Conservation (phyloP, 257 asterid genomes). For the Gardenia jasminoides region DNA sequence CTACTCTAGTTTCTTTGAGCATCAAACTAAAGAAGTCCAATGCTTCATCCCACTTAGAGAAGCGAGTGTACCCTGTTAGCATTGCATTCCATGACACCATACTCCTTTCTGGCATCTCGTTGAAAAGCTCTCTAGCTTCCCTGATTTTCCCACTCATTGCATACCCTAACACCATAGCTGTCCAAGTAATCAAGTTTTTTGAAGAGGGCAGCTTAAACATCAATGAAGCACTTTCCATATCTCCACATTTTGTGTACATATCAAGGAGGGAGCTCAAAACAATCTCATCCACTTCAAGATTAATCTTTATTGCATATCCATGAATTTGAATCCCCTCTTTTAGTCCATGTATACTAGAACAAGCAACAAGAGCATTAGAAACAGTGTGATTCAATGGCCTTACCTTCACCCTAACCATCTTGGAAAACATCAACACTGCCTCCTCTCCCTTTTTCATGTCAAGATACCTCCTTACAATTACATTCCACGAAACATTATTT, state of each 20-base stretch:
- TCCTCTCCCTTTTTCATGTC: constrained; percentile 58
- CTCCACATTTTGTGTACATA: constrained; percentile 65
- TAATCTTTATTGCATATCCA: constrained; percentile 54
- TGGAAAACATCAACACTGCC: constrained; percentile 53
- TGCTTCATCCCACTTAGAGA: constrained; percentile 65
- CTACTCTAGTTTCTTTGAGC: constrained; percentile 36
- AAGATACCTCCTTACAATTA: constrained; percentile 76
- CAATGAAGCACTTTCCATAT: constrained; percentile 50
- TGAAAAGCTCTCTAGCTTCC: constrained; percentile 58
- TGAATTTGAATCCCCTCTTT: constrained; percentile 70
- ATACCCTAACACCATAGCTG: constrained; percentile 61
- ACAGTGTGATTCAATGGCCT: constrained; percentile 69
- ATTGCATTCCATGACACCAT: constrained; percentile 76
- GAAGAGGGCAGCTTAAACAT: constrained; percentile 49
- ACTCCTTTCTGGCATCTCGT: constrained; percentile 17
- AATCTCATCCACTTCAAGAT: constrained; percentile 45
- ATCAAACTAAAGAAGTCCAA: constrained; percentile 49
- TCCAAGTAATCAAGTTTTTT: constrained; percentile 49
- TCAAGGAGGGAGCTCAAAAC: constrained; percentile 59
- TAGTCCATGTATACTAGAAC: constrained; percentile 47
- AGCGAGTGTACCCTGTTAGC: constrained; percentile 61
- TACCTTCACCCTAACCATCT: constrained; percentile 47
- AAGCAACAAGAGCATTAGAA: constrained; percentile 74
- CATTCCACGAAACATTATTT: constrained; percentile 76
- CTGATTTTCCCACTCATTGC: constrained; percentile 45